These are phyloP conservation scores for Cerioporus squamosus DNA, from an alignment of 1,284 basidiomycete species.

Conservation along the genomic window DNA sequence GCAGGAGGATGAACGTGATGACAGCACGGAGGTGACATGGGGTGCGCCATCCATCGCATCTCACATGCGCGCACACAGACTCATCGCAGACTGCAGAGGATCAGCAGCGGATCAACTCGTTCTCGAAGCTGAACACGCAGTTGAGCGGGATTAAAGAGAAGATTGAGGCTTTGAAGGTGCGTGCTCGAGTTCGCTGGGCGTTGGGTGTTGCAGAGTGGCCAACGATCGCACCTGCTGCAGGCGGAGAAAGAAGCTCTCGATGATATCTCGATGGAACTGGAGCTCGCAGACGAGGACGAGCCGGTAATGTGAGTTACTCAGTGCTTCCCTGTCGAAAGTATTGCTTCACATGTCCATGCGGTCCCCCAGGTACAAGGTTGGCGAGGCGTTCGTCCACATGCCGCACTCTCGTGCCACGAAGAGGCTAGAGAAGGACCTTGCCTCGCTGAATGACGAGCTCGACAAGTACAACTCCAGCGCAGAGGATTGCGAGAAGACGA, in stretches of 20 bases:
- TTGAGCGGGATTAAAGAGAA: conserved; percentile 75
- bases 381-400: conserved; percentile 89
- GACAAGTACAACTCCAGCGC: conserved; percentile 56
- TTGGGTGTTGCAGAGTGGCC: no score
- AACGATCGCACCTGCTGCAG: conserved; percentile 42
- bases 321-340: no score
- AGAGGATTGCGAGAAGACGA: conserved; percentile 79
- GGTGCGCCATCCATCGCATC: conserved; percentile 51
- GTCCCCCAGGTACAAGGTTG: conserved; percentile 79
- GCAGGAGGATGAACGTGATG: conserved; percentile 80
- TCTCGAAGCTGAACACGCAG: conserved; percentile 90
- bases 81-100: conserved; percentile 63
- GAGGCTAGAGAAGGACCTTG: conserved; percentile 76
- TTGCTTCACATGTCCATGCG: not conserved
- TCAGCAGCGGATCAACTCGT: conserved; percentile 91
- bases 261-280: conserved; percentile 86
- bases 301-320: conserved; percentile 70
- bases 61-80: not conserved
- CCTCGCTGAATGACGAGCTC: conserved; percentile 63
- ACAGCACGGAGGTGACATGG: conserved; percentile 91
- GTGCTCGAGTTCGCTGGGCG: not conserved
- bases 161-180: conserved; percentile 73
- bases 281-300: conserved; percentile 87
- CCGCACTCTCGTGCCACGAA: conserved; percentile 72
- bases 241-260: conserved; percentile 94